Evolutionary conservation across 129 eudicot species (phyloP).

Genomic region (Chrysanthemum seticuspe): DNA sequence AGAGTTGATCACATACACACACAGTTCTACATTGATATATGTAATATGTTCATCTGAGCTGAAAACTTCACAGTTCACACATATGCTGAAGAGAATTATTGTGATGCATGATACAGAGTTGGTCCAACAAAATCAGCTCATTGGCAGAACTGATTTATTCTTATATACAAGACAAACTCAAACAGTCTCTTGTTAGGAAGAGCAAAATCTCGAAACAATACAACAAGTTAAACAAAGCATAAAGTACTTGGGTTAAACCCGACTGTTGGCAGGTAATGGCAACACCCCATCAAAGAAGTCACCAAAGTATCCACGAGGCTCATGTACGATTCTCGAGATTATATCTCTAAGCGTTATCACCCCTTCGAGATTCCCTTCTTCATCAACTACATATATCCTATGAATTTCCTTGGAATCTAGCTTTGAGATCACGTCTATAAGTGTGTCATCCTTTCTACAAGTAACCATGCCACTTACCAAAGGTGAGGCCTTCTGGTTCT

Average conservation of each 20-base stretch:
- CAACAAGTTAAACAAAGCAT: constrained; percentile 10
- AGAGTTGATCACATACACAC: no score
- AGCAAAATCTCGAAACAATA: background rate
- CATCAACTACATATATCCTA: constrained; percentile 80
- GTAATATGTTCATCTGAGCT: no score
- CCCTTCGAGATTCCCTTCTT: constrained; percentile 71
- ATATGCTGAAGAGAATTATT: background rate
- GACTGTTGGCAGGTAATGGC: constrained; percentile 80
- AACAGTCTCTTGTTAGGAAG: constrained; percentile 8
- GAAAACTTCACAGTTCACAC: no score
- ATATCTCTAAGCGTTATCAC: constrained; percentile 89
- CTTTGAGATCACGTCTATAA: constrained; percentile 59
- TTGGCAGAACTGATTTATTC: constrained; percentile 18
- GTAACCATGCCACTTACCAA: constrained; percentile 69
- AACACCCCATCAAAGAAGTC: constrained; percentile 92
- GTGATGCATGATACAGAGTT: background rate
- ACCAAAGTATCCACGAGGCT: constrained; percentile 93
- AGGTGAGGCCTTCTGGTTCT: constrained; percentile 50
- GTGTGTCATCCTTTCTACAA: constrained; percentile 59
- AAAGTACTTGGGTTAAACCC: constrained; percentile 48
- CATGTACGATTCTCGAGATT: constrained; percentile 86
- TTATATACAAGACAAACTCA: constrained; percentile 25
- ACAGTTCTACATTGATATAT: no score
- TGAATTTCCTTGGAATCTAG: constrained; percentile 80
- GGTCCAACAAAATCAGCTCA: constrained; percentile 12